Base-by-base conservation (phyloP, 495 filamentous ascomycete genomes). In the Hyaloscypha finlandica region DNA sequence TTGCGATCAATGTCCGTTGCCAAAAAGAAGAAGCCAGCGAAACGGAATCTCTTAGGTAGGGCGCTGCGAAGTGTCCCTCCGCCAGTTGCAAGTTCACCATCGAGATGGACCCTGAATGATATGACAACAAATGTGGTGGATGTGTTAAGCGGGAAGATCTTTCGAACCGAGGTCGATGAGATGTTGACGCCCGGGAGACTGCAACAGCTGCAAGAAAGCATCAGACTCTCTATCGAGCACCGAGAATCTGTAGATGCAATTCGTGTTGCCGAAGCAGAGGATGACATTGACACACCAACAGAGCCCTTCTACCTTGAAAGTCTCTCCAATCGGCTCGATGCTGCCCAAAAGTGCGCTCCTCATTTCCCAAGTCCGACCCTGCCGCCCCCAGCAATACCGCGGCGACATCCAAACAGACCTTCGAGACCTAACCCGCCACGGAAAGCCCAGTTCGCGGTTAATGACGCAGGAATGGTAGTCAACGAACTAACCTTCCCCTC, bases 81-180 rank as follows among this genome's bases (percentile, higher is more conserved):
- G 12, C 52, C 69, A 0, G 51, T 70, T 60, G 39, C 75, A 20
- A 79, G 77, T 58, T 73, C 75, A 32, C 71, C 63, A 74, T 66
- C 77, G 65, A 76, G 76, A 79, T 84, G 80, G 81, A 78, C 76
- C 16, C 68, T 85, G 22, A 74, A 76, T 6, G 82, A 85, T 54
- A 80, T 83, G 14, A 75, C 80, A 4, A 79, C 82, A 33, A 84
- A 81, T 66, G 78, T 84, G 64, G 79, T 77, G 20, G 81, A 81
- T 57, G 64, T 83, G 1, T 78, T 84, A 60, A 67, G 64, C 64
- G 71, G 78, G 22, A 78, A 73, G 57, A 67, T 77, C 29, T 84
- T 86, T 63, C 74, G 75, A 25, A 74, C 81, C 30, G 81, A 85
- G 64, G 83, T 74, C 9, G 81, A 86, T 59, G 82, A 86, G 73